Base-by-base conservation (phyloP, 257 asterid genomes). In the Catharanthus roseus region DNA sequence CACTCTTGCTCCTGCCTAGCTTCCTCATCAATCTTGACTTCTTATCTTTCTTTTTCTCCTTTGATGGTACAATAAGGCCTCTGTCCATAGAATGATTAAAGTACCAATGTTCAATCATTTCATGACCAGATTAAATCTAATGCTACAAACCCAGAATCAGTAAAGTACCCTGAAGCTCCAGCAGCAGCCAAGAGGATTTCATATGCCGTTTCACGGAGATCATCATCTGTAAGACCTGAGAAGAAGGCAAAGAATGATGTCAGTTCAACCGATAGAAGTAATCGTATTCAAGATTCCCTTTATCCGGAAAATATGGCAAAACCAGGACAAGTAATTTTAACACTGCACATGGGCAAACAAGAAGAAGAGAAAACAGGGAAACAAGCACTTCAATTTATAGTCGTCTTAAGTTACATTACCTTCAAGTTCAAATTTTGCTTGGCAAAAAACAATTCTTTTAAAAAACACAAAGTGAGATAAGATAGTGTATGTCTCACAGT, bases 181-280 rank as follows among this genome's bases (percentile, higher is more conserved):
- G 99, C 97, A 73, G 93, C 89, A 79, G 97, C 96, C 79, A 93
- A 88, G 82, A 93, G 97, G 72, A 91, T 82, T 76, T 93, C 99
- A 82, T 86, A 93, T 36, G 99, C 97, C 77, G 96, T 82, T 86
- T 93, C 97, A 44, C 96, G 92, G 57, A 93, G 95, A 78, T 93
- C 99, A 68, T 91, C 96, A 66, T 93, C 96, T 13, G 85, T 68
- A 83, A 93, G 81, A 75, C 95, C 99, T 93, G 80, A 72, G 74
- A 66, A 61, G 72, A 68, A 74, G 60, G 29, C 54, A 69, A n/a
- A n/a, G n/a, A 81, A 16, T 29, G 34, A 36, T 62, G 66, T 16
- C 60, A 28, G 57, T 19, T 39, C 44, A 58, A 65, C 21, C 65
- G 58, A 64, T 23, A 24, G 15, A 7, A 50, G 57, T 15, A 51